A percentile compares a stretch with the other conserved stretches of the same genome.
phyloP scores from a whole-genome alignment of 306 rosid genomes.

The Sechiopsis laciniata region DNA sequence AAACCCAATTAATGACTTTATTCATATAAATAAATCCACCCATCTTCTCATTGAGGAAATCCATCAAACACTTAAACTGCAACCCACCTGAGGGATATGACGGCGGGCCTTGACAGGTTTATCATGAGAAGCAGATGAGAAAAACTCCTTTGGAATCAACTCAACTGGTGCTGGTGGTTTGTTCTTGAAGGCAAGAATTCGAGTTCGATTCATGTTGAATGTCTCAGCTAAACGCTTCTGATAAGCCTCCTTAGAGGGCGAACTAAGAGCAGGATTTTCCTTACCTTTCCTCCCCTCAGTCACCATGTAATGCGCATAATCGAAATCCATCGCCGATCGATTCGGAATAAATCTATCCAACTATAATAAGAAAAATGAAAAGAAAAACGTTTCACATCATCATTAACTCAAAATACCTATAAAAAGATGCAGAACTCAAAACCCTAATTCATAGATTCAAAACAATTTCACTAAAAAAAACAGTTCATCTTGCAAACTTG shows the following conservation, averaged over 20 bases:
- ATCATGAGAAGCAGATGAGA: slow-evolving; percentile 30
- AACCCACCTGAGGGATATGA: slow-evolving; percentile 58
- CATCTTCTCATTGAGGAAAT: background rate
- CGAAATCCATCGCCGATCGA: slow-evolving; percentile 48
- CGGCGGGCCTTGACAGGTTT: slow-evolving; percentile 44
- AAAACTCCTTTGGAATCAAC: slow-evolving; percentile 39
- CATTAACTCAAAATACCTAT: too few species aligned
- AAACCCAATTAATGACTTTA: background rate
- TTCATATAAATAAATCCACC: background rate
- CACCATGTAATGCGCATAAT: slow-evolving; percentile 43
- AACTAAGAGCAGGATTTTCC: slow-evolving; percentile 47
- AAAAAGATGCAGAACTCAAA: too few species aligned
- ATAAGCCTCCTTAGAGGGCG: slow-evolving; percentile 54
- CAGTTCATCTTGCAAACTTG: background rate
- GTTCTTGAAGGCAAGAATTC: slow-evolving; percentile 82
- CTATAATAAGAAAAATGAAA: slow-evolving; percentile 9
- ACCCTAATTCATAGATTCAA: background rate
- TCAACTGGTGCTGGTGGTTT: slow-evolving; percentile 59
- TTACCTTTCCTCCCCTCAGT: slow-evolving; percentile 42
- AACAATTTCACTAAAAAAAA: background rate
- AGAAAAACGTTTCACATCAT: too few species aligned
- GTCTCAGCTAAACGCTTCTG: slow-evolving; percentile 52
- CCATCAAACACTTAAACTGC: background rate
- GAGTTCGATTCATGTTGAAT: slow-evolving; percentile 55
- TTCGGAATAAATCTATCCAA: slow-evolving; percentile 52